These are phyloP conservation scores for Rutstroemia sp. DNA, from an alignment of 2,329 filamentous ascomycete species.

Conservation along the genomic window DNA sequence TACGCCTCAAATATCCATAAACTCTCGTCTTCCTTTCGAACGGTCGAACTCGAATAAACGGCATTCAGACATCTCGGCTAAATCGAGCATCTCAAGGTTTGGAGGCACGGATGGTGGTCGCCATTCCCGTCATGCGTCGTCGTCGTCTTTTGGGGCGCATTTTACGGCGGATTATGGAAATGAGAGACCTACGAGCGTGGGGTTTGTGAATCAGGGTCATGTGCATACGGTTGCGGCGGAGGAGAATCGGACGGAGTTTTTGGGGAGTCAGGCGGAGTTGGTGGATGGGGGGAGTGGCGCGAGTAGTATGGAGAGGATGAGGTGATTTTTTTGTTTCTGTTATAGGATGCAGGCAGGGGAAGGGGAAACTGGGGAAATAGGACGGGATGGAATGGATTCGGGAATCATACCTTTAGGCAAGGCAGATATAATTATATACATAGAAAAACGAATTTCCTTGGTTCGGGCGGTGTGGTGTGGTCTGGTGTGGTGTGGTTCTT, in stretches of 20 bases:
- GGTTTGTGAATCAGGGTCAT: slow-evolving; percentile 50
- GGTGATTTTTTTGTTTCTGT: not conserved
- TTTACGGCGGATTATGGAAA: slow-evolving; percentile 32
- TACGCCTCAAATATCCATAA: slow-evolving; percentile 17
- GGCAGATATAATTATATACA: too few species aligned
- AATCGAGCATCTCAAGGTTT: slow-evolving; percentile 42
- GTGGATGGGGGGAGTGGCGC: slow-evolving; percentile 34
- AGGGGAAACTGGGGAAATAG: too few species aligned
- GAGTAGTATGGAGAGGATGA: not conserved
- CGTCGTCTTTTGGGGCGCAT: slow-evolving; percentile 15
- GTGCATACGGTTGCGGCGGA: slow-evolving; percentile 47
- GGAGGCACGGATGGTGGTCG: slow-evolving; percentile 34
- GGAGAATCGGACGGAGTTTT: slow-evolving; percentile 36
- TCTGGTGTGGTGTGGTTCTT: too few species aligned
- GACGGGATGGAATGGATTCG: too few species aligned
- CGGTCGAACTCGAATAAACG: slow-evolving; percentile 46
- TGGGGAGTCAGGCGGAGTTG: slow-evolving; percentile 50
- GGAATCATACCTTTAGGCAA: too few species aligned
- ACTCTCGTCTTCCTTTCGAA: slow-evolving; percentile 46
- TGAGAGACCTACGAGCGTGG: slow-evolving; percentile 47
- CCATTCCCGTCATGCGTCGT: slow-evolving; percentile 28
- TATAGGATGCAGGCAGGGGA: too few species aligned
- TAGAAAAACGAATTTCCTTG: too few species aligned
- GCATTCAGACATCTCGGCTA: slow-evolving; percentile 42
- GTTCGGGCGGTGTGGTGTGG: too few species aligned